Conservation (phyloP, 768 basidiomycete genomes). For the Amanita fuliginea region DNA sequence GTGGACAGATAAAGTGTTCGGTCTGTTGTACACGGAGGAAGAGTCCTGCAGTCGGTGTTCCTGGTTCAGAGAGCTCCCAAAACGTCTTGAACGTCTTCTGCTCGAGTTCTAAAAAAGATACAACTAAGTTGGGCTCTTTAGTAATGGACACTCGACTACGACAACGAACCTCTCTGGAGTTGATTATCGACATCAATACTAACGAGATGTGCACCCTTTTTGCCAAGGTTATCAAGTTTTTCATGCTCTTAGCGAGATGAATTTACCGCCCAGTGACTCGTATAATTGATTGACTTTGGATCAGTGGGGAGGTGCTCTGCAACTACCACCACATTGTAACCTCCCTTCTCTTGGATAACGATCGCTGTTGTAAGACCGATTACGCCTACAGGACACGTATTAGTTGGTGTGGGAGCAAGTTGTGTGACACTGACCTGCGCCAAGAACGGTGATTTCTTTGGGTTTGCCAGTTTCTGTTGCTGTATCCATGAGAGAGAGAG, state of each 20-base stretch:
- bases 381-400: conserved; percentile 39
- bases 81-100: conserved; percentile 63
- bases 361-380: conserved; percentile 70
- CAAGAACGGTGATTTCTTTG: conserved; percentile 25
- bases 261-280: conserved; percentile 74
- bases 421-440: conserved; percentile 22
- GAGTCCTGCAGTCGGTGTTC: conserved; percentile 40
- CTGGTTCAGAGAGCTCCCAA: conserved; percentile 61
- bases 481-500: background rate
- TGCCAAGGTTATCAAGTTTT: background rate
- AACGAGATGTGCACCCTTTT: conserved; percentile 74
- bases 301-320: conserved; percentile 68
- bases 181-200: conserved; percentile 40
- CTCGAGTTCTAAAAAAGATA: conserved; percentile 42
- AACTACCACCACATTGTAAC: conserved; percentile 55
- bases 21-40: conserved; percentile 57
- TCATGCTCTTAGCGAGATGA: conserved; percentile 2
- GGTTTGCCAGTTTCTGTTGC: background rate
- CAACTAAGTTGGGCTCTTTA: too few relatives aligned
- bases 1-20: conserved; percentile 40
- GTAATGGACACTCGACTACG: too few relatives aligned
- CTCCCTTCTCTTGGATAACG: conserved; percentile 51
- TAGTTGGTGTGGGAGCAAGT: background rate
- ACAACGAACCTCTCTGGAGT: conserved; percentile 42
- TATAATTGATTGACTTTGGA: conserved; percentile 61